phyloP scores from a whole-genome alignment of 345 rosid genomes.

The Euphorbia lathyris region DNA sequence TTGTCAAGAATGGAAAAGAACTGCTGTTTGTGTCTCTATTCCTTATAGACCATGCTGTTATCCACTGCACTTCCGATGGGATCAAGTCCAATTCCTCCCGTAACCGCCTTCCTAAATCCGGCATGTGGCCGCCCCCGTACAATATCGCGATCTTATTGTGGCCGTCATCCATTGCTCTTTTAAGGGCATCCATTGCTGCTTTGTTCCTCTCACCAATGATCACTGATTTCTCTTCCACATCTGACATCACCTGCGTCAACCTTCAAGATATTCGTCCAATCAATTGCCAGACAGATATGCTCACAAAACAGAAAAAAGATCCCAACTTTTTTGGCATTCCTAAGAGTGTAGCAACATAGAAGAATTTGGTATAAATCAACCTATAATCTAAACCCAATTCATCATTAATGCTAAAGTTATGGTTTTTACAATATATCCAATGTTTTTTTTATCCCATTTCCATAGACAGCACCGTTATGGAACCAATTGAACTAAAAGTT shows the following conservation, averaged over 20 bases:
- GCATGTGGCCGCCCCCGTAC: slow-evolving; percentile 99
- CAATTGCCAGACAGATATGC: slow-evolving; percentile 4
- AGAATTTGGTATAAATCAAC: too few species aligned
- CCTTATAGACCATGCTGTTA: slow-evolving; percentile 88
- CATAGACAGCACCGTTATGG: too few species aligned
- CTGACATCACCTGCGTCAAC: slow-evolving; percentile 69
- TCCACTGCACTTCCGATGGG: slow-evolving; percentile 70
- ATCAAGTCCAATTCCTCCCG: slow-evolving; percentile 68
- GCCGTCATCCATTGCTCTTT: slow-evolving; percentile 62
- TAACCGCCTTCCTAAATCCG: slow-evolving; percentile 78
- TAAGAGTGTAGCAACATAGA: background rate
- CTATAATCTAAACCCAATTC: too few species aligned
- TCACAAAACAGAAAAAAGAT: background rate
- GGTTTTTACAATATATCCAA: too few species aligned
- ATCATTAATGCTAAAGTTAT: too few species aligned
- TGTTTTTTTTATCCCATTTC: too few species aligned
- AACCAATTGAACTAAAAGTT: too few species aligned
- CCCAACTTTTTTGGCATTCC: background rate
- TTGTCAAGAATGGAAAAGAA: slow-evolving; percentile 62
- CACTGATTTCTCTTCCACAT: slow-evolving; percentile 72
- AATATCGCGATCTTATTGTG: slow-evolving; percentile 71
- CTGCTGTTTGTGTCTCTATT: slow-evolving; percentile 43
- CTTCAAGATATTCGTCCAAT: slow-evolving; percentile 34
- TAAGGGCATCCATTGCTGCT: slow-evolving; percentile 66
- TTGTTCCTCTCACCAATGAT: slow-evolving; percentile 90